Percentiles rank a stretch among this genome's conserved stretches.
phyloP scores from a whole-genome alignment of 768 basidiomycete species.

The Hirschioporus abietinus region DNA sequence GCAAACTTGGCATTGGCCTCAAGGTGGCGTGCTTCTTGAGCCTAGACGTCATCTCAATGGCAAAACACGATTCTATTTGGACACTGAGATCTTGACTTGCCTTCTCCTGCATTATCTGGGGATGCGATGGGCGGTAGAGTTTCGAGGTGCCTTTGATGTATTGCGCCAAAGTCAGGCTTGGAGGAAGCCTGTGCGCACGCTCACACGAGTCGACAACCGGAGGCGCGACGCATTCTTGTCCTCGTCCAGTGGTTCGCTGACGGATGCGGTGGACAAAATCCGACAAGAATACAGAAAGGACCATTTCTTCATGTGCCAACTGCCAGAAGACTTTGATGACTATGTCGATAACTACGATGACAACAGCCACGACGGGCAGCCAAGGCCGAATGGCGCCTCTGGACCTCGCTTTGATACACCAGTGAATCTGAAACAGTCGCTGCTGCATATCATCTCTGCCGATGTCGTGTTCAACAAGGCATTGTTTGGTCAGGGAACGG shows the following conservation, averaged over 20 bases:
- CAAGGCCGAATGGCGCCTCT: no score
- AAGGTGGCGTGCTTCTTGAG: slow-evolving; percentile 34
- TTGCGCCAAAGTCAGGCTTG: slow-evolving; percentile 1
- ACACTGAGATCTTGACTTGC: slow-evolving; percentile 42
- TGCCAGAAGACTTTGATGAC: not conserved
- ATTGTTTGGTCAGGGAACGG: slow-evolving; percentile 29
- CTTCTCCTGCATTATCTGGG: slow-evolving; percentile 42
- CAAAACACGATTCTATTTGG: slow-evolving; percentile 44
- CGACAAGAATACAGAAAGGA: not conserved
- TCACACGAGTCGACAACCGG: not conserved
- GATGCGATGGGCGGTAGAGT: slow-evolving; percentile 30
- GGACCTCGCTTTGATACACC: not conserved
- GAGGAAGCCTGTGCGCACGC: not conserved
- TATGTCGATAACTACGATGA: not conserved
- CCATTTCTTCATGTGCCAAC: slow-evolving; percentile 1
- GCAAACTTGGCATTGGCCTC: slow-evolving; percentile 40
- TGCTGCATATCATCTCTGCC: slow-evolving; percentile 35
- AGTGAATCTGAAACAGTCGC: slow-evolving; percentile 30
- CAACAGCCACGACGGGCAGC: not conserved
- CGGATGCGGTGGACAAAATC: not conserved
- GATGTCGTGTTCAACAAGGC: slow-evolving; percentile 35
- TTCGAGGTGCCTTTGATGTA: slow-evolving; percentile 18
- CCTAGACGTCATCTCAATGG: slow-evolving; percentile 44
- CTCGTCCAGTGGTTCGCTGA: no score
- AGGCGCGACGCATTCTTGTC: not conserved